Conservation (phyloP, 306 rosid genomes). For the Casuarina glauca region DNA sequence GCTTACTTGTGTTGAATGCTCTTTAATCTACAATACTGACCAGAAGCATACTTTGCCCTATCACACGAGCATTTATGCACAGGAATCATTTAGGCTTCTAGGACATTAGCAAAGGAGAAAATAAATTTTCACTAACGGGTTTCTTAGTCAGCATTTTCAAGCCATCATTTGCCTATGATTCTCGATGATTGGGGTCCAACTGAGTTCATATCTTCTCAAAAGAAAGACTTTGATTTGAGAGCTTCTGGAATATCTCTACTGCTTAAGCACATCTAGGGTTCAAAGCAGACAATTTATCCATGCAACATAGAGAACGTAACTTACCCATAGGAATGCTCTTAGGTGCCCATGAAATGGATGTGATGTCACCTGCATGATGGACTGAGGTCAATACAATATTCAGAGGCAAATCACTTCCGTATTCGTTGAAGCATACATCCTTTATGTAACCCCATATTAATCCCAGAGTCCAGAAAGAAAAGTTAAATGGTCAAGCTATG, state of each 20-base stretch:
- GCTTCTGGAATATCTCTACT: background rate
- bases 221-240: background rate
- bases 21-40: slow-evolving; percentile 8
- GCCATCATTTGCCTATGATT: background rate
- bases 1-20: background rate
- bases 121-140: background rate
- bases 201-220: background rate
- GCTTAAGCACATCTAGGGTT: background rate
- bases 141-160: background rate
- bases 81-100: background rate
- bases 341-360: slow-evolving; percentile 88
- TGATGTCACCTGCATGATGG: slow-evolving; percentile 68
- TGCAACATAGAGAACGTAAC: background rate
- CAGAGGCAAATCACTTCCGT: background rate
- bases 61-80: background rate
- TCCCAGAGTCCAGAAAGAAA: background rate
- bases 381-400: slow-evolving; percentile 10
- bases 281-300: background rate
- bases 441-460: background rate
- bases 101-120: background rate
- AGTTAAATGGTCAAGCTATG: background rate
- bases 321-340: slow-evolving; percentile 67
- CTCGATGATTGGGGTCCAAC: background rate
- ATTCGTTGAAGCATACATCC: background rate
- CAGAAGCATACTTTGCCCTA: slow-evolving; percentile 9